These are phyloP conservation scores for Trichosporon asahii DNA, from an alignment of 1,284 basidiomycete species.

Conservation along the genomic window DNA sequence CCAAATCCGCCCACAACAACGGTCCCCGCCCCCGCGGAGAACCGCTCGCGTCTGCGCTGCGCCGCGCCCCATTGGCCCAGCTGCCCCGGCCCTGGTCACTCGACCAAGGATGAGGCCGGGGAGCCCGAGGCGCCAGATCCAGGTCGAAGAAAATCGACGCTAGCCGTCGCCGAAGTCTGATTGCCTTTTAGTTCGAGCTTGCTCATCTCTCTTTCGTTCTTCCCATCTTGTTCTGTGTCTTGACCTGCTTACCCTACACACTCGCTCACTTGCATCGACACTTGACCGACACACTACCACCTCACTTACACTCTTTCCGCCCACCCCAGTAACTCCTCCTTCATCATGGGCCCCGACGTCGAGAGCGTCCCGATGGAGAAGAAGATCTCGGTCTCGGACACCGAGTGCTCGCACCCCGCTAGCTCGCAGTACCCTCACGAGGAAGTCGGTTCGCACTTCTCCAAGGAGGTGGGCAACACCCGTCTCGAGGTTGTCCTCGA, in stretches of 20 bases:
- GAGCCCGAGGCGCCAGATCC: conserved; percentile 1
- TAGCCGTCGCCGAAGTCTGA: background rate
- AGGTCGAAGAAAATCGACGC: background rate
- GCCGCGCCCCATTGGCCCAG: background rate
- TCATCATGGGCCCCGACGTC: conserved; percentile 8
- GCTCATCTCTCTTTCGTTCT: background rate
- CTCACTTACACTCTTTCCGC: background rate
- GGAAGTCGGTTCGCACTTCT: conserved; percentile 4
- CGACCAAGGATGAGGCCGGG: background rate
- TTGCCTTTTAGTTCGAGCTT: background rate
- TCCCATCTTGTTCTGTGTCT: background rate
- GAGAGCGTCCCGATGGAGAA: conserved; percentile 11
- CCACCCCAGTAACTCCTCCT: background rate
- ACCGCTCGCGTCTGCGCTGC: background rate
- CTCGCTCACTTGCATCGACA: background rate
- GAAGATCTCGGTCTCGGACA: background rate
- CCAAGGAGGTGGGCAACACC: background rate
- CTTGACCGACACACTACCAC: background rate
- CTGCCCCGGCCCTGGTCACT: background rate
- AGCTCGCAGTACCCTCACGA: conserved; percentile 3
- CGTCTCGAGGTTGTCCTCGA: conserved; percentile 15
- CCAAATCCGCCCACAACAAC: background rate
- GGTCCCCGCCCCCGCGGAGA: conserved; percentile 5
- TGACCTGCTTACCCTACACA: background rate
- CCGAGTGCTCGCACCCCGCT: conserved; percentile 1